Base-by-base conservation (phyloP, 2,329 filamentous ascomycete genomes). In the Coniochaeta pulveracea region DNA sequence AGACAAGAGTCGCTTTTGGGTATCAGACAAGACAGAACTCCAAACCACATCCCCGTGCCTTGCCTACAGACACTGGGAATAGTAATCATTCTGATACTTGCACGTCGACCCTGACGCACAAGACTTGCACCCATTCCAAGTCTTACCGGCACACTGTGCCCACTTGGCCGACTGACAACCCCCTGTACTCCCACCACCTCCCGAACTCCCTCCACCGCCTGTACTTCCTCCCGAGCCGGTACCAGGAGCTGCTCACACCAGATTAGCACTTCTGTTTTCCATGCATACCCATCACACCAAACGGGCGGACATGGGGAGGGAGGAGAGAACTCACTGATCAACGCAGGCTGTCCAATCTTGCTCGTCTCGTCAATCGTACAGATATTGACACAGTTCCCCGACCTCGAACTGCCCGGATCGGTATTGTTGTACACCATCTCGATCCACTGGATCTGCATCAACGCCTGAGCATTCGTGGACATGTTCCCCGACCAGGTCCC, bases 371-470 rank as follows among this genome's bases (percentile, higher is more conserved):
- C 56, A 25, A 59, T 57, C 36, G 53, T 58, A 44, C 56, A 59
- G 19, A 58, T 47, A 25, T 52, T 55, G 22, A 34, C 45, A 34
- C 56, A 59, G 3, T 38, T 37, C 5, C 45, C 37, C 25, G 17
- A 27, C 37, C 39, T 43, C 12, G 32, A 35, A 9, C 26, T 22
- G 16, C 32, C 37, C 4, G 43, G 36, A 34, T 56, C 54, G 3
- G 56, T 57, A 33, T 45, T 53, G 40, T 58, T 60, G 35, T 65
- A 71, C 9, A 63, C 57, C 45, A 58, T 48, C 40, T 71, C 66
- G 34, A 71, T 61, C 64, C 64, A 71, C 48, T 64, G 59, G 25
- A 71, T 57, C 34, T 69, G 62, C 46, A 70, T 52, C 35, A 59
- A 60, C 0, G 65, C 65, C 19, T 51, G 48, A 6, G 47, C 43